A percentile compares a stretch with the other conserved stretches of the same genome.
Evolutionary conservation across 345 rosid species (phyloP).

Genomic region (Mercurialis annua): DNA sequence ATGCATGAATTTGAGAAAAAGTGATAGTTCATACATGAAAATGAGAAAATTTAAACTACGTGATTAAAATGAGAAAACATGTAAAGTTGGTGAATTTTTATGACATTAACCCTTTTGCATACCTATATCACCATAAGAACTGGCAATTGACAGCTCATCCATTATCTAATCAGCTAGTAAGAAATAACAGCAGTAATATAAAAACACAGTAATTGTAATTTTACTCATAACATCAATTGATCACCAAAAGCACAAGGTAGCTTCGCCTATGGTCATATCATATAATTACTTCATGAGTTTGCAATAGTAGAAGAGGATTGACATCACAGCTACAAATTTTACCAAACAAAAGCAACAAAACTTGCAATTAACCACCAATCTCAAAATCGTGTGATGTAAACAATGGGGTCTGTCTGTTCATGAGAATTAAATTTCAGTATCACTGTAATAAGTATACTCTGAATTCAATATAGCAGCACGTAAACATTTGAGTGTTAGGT

Average conservation of each 20-base stretch:
- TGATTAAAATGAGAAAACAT: too few species aligned
- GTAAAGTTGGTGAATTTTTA: too few species aligned
- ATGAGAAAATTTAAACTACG: too few species aligned
- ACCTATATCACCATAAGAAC: too few species aligned
- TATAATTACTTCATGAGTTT: not conserved
- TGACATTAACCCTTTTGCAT: too few species aligned
- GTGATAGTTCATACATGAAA: too few species aligned
- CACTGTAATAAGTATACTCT: not conserved
- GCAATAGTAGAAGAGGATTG: not conserved
- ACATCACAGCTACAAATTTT: not conserved
- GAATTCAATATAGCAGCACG: not conserved
- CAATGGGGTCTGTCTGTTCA: too few species aligned
- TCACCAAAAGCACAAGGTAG: not conserved
- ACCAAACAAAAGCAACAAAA: not conserved
- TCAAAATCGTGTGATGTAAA: not conserved
- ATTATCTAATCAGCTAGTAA: too few species aligned
- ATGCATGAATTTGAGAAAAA: too few species aligned
- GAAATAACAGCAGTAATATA: too few species aligned
- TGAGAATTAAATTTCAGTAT: not conserved
- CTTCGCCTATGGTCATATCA: not conserved
- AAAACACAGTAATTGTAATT: not conserved
- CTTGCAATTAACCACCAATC: not conserved
- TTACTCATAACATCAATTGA: not conserved
- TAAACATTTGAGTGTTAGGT: not conserved
- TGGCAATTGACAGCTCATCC: too few species aligned